phyloP scores from a whole-genome alignment of 768 basidiomycete genomes.

The Termitomyces sp. region DNA sequence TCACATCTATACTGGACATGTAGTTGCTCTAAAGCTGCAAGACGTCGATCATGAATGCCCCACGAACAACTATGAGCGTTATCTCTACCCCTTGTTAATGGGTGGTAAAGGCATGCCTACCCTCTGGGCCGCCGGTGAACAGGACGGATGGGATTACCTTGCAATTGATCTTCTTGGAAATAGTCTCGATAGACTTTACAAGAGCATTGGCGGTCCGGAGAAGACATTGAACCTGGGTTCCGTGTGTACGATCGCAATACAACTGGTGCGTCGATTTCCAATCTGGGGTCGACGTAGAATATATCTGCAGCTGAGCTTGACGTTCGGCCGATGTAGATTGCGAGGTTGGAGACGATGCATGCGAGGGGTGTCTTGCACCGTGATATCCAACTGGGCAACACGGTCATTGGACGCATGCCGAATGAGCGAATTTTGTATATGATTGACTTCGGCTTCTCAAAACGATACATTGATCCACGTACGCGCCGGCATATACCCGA shows the following conservation, averaged over 20 bases:
- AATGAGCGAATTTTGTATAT: slow-evolving; percentile 62
- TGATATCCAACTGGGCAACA: slow-evolving; percentile 78
- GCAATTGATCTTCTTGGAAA: slow-evolving; percentile 72
- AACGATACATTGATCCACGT: slow-evolving; percentile 61
- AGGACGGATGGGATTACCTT: slow-evolving; percentile 61
- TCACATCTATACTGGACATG: slow-evolving; percentile 48
- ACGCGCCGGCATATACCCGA: slow-evolving; percentile 70
- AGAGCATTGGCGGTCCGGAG: slow-evolving; percentile 40
- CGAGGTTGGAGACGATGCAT: slow-evolving; percentile 73
- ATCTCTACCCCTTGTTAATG: slow-evolving; percentile 63
- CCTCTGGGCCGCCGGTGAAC: slow-evolving; percentile 56
- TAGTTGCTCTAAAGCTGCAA: slow-evolving; percentile 75
- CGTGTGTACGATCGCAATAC: slow-evolving; percentile 70
- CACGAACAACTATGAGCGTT: slow-evolving; percentile 67
- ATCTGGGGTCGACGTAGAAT: neutral
- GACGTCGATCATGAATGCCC: slow-evolving; percentile 66
- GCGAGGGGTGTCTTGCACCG: slow-evolving; percentile 66
- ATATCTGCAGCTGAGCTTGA: neutral
- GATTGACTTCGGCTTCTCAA: slow-evolving; percentile 86
- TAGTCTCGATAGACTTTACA: slow-evolving; percentile 60
- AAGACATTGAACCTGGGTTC: slow-evolving; percentile 63
- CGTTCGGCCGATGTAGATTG: slow-evolving; percentile 39
- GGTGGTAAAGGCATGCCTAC: slow-evolving; percentile 71
- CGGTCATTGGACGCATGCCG: slow-evolving; percentile 55
- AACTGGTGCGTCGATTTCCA: slow-evolving; percentile 46